Percentiles rank a stretch among this genome's conserved stretches.
These are phyloP conservation scores for Pyronema omphalodes DNA, from an alignment of 495 filamentous ascomycete genomes.

Conservation along the genomic window DNA sequence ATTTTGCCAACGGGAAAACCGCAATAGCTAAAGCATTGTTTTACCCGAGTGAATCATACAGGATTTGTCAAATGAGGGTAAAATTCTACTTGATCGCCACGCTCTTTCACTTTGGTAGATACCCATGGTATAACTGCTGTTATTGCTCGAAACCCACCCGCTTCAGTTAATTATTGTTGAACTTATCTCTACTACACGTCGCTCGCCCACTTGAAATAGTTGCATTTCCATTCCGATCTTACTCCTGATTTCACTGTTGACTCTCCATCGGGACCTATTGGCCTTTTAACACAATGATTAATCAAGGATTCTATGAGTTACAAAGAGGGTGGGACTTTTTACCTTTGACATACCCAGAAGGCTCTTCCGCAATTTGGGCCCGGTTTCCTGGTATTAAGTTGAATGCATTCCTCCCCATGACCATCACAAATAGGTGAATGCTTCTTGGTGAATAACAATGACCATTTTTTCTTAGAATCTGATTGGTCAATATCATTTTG, in stretches of 20 bases:
- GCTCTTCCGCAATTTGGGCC: slow-evolving; percentile 51
- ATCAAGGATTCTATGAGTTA: background rate
- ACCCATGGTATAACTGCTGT: no score
- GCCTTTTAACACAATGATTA: slow-evolving; percentile 6
- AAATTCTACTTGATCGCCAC: no score
- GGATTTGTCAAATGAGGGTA: no score
- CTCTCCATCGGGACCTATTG: slow-evolving; percentile 16
- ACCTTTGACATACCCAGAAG: slow-evolving; percentile 22
- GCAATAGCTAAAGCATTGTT: no score
- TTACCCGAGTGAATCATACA: no score
- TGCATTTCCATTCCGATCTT: slow-evolving; percentile 19
- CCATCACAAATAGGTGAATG: slow-evolving; percentile 56
- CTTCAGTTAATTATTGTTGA: no score
- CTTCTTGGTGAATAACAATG: slow-evolving; percentile 62
- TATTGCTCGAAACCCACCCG: no score
- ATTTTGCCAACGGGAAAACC: no score
- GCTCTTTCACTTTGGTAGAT: no score
- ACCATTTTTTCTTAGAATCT: slow-evolving; percentile 65
- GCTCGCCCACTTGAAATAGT: slow-evolving; percentile 20
- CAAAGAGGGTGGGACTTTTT: background rate
- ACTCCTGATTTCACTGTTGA: slow-evolving; percentile 7
- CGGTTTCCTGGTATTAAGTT: slow-evolving; percentile 62
- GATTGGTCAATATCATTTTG: slow-evolving; percentile 2
- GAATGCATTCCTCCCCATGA: slow-evolving; percentile 73
- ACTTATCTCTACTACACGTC: slow-evolving; percentile 4